A percentile compares a stretch with the other conserved stretches of the same genome.
Conservation (phyloP, 306 rosid genomes). For the Ziziphus jujuba region DNA sequence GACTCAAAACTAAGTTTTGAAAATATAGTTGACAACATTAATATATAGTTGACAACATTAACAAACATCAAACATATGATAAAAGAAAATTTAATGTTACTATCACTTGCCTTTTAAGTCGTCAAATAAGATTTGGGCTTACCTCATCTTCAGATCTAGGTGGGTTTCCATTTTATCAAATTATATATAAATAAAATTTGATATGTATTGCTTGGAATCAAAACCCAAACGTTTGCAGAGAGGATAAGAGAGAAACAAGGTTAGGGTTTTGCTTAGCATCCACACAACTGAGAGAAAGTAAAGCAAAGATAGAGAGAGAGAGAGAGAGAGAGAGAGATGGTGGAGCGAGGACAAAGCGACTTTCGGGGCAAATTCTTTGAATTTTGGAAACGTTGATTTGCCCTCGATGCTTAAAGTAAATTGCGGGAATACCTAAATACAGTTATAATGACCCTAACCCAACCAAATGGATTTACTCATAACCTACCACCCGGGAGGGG, state of each 20-base stretch:
- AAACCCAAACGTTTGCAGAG: conserved; percentile 32
- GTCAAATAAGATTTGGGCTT: no score
- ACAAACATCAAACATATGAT: no score
- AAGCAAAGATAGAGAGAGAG: no score
- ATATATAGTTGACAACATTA: no score
- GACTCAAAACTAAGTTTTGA: no score
- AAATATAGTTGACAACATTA: no score
- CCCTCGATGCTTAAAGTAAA: conserved; percentile 5
- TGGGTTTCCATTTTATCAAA: no score
- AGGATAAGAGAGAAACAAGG: conserved; percentile 12
- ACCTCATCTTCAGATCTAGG: no score
- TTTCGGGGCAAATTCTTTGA: conserved; percentile 12
- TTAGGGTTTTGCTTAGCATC: conserved; percentile 50
- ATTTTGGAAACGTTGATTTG: neutral
- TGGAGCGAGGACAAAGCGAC: conserved; percentile 29
- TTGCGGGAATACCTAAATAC: conserved; percentile 4
- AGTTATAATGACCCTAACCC: neutral
- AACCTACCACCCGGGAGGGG: no score
- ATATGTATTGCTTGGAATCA: conserved; percentile 21
- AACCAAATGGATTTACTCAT: neutral
- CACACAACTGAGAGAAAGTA: conserved; percentile 7
- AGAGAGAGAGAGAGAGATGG: conserved; percentile 12
- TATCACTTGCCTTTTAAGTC: no score
- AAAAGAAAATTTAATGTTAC: no score
- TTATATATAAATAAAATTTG: neutral